A percentile compares a stretch with the other conserved stretches of the same genome.
phyloP scores from a whole-genome alignment of 1,284 basidiomycete species.

The Flammula alnicola region DNA sequence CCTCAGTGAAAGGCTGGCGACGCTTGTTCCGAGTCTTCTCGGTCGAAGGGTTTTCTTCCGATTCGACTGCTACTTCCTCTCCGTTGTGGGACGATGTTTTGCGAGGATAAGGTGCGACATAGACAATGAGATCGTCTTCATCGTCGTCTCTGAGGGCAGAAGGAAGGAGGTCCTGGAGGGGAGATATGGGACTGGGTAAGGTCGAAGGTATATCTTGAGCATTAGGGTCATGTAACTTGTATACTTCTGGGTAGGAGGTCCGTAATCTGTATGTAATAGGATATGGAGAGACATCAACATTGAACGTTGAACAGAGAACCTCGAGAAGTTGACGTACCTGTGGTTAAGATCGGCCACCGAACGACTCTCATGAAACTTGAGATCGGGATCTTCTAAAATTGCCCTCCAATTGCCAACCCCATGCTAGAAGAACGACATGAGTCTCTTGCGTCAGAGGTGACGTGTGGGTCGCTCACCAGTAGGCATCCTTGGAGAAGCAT shows the following conservation, averaged over 20 bases:
- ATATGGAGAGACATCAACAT: conserved; percentile 10
- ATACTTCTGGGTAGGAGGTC: conserved; percentile 91
- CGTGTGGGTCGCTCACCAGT: conserved; percentile 53
- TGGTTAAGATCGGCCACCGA: conserved; percentile 92
- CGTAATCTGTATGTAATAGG: conserved; percentile 68
- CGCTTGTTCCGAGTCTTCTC: conserved; percentile 84
- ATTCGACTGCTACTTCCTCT: no score
- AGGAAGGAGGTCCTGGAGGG: no score
- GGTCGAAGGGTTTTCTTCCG: no score
- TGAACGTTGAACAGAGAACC: conserved; percentile 10
- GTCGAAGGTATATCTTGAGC: conserved; percentile 85
- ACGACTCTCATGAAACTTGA: conserved; percentile 77
- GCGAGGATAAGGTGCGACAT: no score
- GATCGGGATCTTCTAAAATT: conserved; percentile 78
- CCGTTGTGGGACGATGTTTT: no score
- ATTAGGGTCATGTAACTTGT: conserved; percentile 89
- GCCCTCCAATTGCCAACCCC: conserved; percentile 93
- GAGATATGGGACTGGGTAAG: conserved; percentile 76
- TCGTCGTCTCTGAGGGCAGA: no score
- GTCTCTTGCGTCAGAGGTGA: not conserved
- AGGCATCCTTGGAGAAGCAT: conserved; percentile 86
- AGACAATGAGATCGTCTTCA: no score
- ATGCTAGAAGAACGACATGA: conserved; percentile 50
- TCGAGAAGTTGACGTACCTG: conserved; percentile 61
- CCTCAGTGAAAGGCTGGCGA: conserved; percentile 83